Evolutionary conservation across 352 stramenopile species (phyloP), one percentile per base, ranked within the genome.

Genomic region (Pythium grandisporangium): DNA sequence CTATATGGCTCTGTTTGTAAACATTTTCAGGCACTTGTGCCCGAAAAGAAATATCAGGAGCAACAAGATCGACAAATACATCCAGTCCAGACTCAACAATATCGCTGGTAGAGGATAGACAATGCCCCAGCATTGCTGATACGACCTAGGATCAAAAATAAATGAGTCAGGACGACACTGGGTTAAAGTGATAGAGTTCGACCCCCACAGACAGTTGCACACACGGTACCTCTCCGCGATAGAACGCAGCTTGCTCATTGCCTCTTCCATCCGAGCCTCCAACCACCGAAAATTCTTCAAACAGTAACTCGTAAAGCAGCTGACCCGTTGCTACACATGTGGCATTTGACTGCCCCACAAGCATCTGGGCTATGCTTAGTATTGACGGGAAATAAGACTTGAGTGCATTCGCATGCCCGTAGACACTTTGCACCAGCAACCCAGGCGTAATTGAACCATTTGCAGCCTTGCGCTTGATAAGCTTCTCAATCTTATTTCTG

Each of bases 271-370:
- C 47, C 13, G 58, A 51, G 20, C 49, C 32, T 21, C 45, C 42
- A 5, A 12, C 32, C 1, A 32, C 38, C 1, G 66, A 63, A 12
- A 77, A 67, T 39, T 84, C 65, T 24, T 77, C 59, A 33, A 79
- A 81, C 0, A 81, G 42, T 11, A 78, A 6, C 42, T 76, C 50
- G 21, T 66, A 71, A 10, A 81, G 33, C n/a, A 77, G 25, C 5
- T 35, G 54, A 1, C 67, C 70, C 32, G 70, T 55, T 4, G 33
- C 11, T 5, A 50, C 41, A 30, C 63, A 67, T 7, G 35, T 11
- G 0, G 22, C 11, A 20, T 49, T 53, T 0, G 38, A 17, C 13
- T 56, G 60, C 21, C 35, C 29, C 11, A 79, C 45, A 0, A 82
- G 48, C 30, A 58, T 38, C 5, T 45, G 48, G 0, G 53, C 48